phyloP scores from a whole-genome alignment of 768 basidiomycete species.

The Boletus fagicola region DNA sequence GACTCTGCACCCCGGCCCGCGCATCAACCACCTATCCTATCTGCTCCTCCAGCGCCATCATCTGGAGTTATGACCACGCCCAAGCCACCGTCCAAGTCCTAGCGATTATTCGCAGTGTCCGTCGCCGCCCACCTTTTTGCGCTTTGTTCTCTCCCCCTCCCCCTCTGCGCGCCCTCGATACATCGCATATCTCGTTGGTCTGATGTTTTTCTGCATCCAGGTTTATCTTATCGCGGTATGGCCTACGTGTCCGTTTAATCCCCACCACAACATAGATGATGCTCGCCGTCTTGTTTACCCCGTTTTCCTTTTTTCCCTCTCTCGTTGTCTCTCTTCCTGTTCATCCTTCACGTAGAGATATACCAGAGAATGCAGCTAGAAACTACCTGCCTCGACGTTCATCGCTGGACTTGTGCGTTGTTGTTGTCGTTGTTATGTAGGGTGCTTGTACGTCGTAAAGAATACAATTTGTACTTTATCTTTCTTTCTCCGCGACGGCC shows the following conservation, averaged over 20 bases:
- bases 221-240: constrained; percentile 5
- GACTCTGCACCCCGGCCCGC: constrained; percentile 1
- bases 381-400: background rate
- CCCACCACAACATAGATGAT: constrained; percentile 5
- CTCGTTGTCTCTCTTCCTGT: background rate
- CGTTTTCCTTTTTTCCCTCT: background rate
- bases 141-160: background rate
- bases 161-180: background rate
- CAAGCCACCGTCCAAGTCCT: constrained; percentile 17
- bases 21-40: constrained; percentile 34
- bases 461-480: constrained; percentile 2
- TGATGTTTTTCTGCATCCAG: background rate
- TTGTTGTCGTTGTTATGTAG: background rate
- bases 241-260: constrained; percentile 4
- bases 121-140: background rate
- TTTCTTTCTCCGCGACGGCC: background rate
- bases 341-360: constrained; percentile 19
- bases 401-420: background rate
- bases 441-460: background rate
- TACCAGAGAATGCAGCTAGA: constrained; percentile 25
- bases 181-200: background rate
- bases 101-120: background rate
- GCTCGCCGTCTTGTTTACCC: background rate
- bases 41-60: constrained; percentile 31
- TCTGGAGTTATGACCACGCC: constrained; percentile 2